A percentile compares a stretch with the other conserved stretches of the same genome.
Conservation (phyloP, 1,284 basidiomycete species). For the Microbotryum silenes-acaulis region DNA sequence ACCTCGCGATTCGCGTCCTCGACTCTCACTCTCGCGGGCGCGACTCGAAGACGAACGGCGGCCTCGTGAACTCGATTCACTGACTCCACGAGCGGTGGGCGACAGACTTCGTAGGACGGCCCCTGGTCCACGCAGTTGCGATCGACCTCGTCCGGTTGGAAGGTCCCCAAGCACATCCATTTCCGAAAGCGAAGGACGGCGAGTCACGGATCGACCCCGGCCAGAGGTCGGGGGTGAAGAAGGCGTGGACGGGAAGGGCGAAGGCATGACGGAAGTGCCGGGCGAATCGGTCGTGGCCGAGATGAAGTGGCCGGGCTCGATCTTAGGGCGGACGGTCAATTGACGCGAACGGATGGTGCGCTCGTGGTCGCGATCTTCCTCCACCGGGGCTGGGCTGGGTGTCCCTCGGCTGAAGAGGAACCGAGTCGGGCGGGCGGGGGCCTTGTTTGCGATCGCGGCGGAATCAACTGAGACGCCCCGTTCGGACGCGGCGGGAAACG, state of each 20-base stretch:
- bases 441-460: background rate
- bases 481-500: background rate
- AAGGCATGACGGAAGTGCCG: slow-evolving; percentile 1
- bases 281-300: slow-evolving; percentile 18
- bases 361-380: slow-evolving; percentile 11
- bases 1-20: slow-evolving; percentile 1
- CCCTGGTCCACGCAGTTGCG: slow-evolving; percentile 13
- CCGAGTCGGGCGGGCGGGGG: slow-evolving; percentile 5
- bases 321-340: background rate
- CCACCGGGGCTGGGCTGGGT: background rate
- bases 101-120: slow-evolving; percentile 14
- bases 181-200: slow-evolving; percentile 1
- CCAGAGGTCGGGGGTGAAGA: slow-evolving; percentile 17
- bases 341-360: slow-evolving; percentile 13
- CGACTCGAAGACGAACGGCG: slow-evolving; percentile 1
- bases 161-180: background rate
- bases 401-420: slow-evolving; percentile 19
- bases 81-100: slow-evolving; percentile 6
- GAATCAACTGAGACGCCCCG: background rate
- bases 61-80: background rate
- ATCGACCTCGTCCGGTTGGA: slow-evolving; percentile 12
- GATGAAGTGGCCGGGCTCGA: slow-evolving; percentile 26
- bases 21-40: slow-evolving; percentile 8
- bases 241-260: slow-evolving; percentile 15
- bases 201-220: slow-evolving; percentile 19